A percentile compares a stretch with the other conserved stretches of the same genome.
These are phyloP conservation scores for Alternaria viburni DNA, from an alignment of 2,329 filamentous ascomycete genomes.

Conservation along the genomic window DNA sequence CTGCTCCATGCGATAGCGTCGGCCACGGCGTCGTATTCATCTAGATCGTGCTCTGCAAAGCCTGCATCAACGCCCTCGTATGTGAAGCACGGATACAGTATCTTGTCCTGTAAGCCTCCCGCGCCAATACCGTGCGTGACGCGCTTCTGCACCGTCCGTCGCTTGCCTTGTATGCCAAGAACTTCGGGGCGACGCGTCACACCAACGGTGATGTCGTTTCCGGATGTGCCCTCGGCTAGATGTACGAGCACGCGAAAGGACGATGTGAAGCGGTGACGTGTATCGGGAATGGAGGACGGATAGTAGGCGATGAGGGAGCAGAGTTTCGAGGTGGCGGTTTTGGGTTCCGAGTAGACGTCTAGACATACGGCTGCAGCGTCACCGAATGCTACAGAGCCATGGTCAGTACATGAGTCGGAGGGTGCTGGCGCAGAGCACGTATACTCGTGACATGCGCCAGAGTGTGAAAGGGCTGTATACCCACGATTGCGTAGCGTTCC, in stretches of 20 bases:
- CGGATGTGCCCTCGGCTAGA: constrained; percentile 53
- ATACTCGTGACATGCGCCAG: constrained; percentile 1
- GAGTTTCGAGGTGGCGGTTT: constrained; percentile 57
- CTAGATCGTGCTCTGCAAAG: constrained; percentile 74
- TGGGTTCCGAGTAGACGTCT: constrained; percentile 63
- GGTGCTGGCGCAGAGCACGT: background rate
- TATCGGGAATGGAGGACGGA: constrained; percentile 63
- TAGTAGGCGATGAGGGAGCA: constrained; percentile 69
- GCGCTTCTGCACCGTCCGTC: constrained; percentile 55
- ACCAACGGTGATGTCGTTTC: constrained; percentile 53
- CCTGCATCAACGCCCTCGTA: constrained; percentile 66
- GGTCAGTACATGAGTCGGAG: constrained; percentile 9
- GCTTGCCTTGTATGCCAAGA: constrained; percentile 61
- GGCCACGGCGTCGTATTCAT: constrained; percentile 69
- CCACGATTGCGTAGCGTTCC: constrained; percentile 68
- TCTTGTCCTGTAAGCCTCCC: constrained; percentile 51
- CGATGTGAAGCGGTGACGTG: constrained; percentile 52
- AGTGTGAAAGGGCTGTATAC: constrained; percentile 49
- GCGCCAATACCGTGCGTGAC: constrained; percentile 60
- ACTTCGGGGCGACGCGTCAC: constrained; percentile 58
- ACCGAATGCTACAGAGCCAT: constrained; percentile 60
- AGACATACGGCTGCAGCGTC: constrained; percentile 66
- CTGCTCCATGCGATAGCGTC: constrained; percentile 74
- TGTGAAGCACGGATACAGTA: constrained; percentile 57
- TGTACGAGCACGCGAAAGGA: constrained; percentile 62